A percentile compares a stretch with the other conserved stretches of the same genome.
Evolutionary conservation across 108 stramenopile genomes (phyloP).

Genomic region (Poteriospumella lacustris): DNA sequence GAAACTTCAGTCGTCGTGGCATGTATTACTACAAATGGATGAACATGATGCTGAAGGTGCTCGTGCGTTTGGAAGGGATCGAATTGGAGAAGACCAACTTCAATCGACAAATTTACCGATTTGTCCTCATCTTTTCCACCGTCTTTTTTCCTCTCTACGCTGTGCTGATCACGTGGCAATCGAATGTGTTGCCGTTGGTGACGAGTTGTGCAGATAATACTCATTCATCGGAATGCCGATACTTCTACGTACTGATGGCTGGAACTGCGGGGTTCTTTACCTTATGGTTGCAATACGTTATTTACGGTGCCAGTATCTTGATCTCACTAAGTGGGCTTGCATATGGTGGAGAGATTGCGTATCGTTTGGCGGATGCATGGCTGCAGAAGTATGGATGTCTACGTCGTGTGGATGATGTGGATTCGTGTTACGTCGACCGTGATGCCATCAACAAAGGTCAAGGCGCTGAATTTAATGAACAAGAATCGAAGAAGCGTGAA

Average conservation of each 20-base stretch:
- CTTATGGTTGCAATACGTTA: neutral
- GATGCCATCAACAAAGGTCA: neutral
- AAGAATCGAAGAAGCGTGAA: neutral
- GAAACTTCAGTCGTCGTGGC: too few species aligned
- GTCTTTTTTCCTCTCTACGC: neutral
- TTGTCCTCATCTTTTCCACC: neutral
- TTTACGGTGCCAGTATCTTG: neutral
- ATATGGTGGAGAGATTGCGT: slow-evolving; percentile 8
- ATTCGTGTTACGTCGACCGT: neutral
- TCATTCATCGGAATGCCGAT: neutral
- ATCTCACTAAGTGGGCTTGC: neutral
- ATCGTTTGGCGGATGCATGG: slow-evolving; percentile 1
- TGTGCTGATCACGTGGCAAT: neutral
- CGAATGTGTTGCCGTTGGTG: neutral
- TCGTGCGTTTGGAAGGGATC: neutral
- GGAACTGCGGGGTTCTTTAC: neutral
- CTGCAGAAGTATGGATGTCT: neutral
- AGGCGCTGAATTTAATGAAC: neutral
- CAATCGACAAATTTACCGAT: neutral
- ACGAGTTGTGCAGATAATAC: too few species aligned
- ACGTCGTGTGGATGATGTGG: neutral
- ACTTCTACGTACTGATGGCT: neutral
- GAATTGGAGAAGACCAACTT: neutral
- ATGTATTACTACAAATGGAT: neutral
- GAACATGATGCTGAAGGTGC: neutral